Conservation (phyloP, 2,329 filamentous ascomycete genomes). For the Claviceps citrina region DNA sequence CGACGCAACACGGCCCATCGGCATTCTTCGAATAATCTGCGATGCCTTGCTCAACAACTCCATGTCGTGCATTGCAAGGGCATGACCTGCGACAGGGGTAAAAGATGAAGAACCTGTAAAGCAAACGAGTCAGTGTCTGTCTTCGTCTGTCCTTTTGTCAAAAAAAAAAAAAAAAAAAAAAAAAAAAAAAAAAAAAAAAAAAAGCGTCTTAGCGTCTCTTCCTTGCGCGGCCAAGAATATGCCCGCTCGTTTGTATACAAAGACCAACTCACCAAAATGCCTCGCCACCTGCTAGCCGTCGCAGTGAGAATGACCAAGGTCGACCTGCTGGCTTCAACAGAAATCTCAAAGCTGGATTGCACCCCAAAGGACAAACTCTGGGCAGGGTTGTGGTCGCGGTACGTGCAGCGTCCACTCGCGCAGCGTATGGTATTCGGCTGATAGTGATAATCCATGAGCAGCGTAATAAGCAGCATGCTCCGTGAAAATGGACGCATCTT, state of each 20-base stretch:
- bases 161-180: too few relatives aligned
- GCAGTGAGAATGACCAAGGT: slow-evolving; percentile 33
- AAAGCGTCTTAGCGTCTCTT: too few relatives aligned
- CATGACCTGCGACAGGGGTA: slow-evolving; percentile 37
- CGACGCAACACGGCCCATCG: slow-evolving; percentile 13
- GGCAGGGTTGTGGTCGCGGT: slow-evolving; percentile 11
- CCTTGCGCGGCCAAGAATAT: too few relatives aligned
- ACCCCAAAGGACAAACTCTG: slow-evolving; percentile 25
- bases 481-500: slow-evolving; percentile 14
- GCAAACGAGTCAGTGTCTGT: neutral
- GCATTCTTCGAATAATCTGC: slow-evolving; percentile 27
- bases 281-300: slow-evolving; percentile 25
- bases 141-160: too few relatives aligned
- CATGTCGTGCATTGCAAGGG: slow-evolving; percentile 28
- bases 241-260: too few relatives aligned
- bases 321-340: slow-evolving; percentile 40
- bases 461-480: slow-evolving; percentile 30
- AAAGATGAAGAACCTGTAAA: slow-evolving; percentile 35
- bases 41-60: slow-evolving; percentile 28
- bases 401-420: slow-evolving; percentile 35
- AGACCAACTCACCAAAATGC: slow-evolving; percentile 30
- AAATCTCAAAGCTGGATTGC: slow-evolving; percentile 35
- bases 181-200: too few relatives aligned
- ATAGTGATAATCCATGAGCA: slow-evolving; percentile 40
- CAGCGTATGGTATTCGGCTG: slow-evolving; percentile 39